Base-by-base conservation (phyloP, 2,329 filamentous ascomycete genomes). In the Pezicula carpinea region DNA sequence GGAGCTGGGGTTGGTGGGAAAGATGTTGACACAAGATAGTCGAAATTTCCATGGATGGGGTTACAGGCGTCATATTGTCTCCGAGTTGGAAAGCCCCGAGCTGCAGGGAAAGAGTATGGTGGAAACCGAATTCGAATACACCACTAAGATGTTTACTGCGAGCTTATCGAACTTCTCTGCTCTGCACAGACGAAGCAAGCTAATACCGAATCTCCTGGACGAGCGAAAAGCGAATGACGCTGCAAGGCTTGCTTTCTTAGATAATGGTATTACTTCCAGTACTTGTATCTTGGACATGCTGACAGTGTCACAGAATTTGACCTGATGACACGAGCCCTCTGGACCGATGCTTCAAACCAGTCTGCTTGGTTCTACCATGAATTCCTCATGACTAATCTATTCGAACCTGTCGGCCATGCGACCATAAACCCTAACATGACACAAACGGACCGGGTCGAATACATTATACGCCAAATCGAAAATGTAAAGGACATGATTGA, bases 1-100 rank as follows among this genome's bases (percentile, higher is more conserved):
- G 53, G 93, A 99, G 66, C 78, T 99, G 15, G 82, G 74, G 0
- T 73, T 97, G 7, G 87, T 89, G 17, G 79, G 82, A 50, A 95
- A 95, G 69, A 96, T 99, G 91, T 75, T 99, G 39, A 79, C 74
- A 48, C 80, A 84, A 44, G 93, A 99, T 66, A 85, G 79, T 53
- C 82, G 93, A 43, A 99, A 99, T 64, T 99, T 96, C 63, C 93
- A 97, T 64, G 93, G 92, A 26, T 99, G 93, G 93, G 84, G 85
- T 36, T 99, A 99, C 65, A 77, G 93, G 44, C 82, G 90, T 39
- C 79, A 82, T 45, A 83, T 96, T 5, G 83, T 96, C 3, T 70
- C 75, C n/a, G 78, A 82, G 48, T 74, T 97, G 2, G 89, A 96
- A 65, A 79, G 77, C 46, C 36, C 67, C 1, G 65, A 59, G 13